Evolutionary conservation across 2,329 filamentous ascomycete species (phyloP), one percentile per base, ranked within the genome.

Genomic region (Camillea tinctor): DNA sequence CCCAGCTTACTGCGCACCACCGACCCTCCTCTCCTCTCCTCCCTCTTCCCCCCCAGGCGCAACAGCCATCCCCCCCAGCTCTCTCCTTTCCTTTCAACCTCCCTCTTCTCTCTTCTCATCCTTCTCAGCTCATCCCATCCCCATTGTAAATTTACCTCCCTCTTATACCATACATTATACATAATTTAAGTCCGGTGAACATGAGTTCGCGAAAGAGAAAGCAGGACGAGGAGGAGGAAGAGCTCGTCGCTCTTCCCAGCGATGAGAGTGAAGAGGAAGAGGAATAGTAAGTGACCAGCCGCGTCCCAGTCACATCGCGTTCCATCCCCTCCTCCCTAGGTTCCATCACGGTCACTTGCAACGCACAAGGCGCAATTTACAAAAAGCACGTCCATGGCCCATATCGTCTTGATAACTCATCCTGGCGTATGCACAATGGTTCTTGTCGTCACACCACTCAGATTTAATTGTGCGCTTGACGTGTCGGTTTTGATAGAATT

Each of bases 201-300:
- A 74, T 74, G 72, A 69, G 66, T 61, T 66, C 70, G 36, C 71
- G 72, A 54, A 74, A 74, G 69, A 72, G 72, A 59, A 73, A 73
- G 69, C 66, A 68, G 57, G 71, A 30, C 26, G 26, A 72, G 21
- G 72, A 73, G 23, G 69, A 71, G 54, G 71, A 74, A 61, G 71
- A 73, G 67, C 71, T 73, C 26, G 72, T 73, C 66, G 71, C 72
- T 61, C 72, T 74, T 55, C 72, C 72, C 44, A 74, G 72, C 50
- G 72, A 74, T 44, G 71, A 72, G 59, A 73, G 71, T 26, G 72
- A 74, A 60, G 72, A 74, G 57, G 72, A 74, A 71, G 72, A 74
- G 55, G 72, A 74, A 53, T 71, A 72, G 72, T 74, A 67, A 70
- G 72, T 72, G 21, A 50, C 58, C 57, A 50, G 17, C 36, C 36